A percentile compares a stretch with the other conserved stretches of the same genome.
phyloP scores from a whole-genome alignment of 345 rosid species.

The Aquilaria sinensis region DNA sequence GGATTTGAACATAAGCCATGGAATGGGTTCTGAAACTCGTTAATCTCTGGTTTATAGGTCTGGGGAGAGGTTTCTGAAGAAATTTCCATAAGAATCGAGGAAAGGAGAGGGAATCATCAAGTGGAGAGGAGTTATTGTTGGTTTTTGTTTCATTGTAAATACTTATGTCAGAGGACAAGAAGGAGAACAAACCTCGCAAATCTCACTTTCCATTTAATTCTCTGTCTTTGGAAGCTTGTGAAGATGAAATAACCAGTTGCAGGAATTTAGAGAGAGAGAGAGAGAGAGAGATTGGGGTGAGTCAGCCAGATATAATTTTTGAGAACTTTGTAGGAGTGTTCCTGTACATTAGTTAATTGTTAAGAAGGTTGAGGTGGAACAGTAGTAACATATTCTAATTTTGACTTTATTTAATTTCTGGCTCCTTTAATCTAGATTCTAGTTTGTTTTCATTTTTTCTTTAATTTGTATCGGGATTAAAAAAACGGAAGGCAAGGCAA shows the following conservation, averaged over 20 bases:
- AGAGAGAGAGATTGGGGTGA: constrained; percentile 34
- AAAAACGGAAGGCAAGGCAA: no score
- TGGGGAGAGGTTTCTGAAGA: constrained; percentile 21
- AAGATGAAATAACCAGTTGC: constrained; percentile 38
- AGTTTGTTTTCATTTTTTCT: no score
- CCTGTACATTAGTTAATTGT: constrained; percentile 19
- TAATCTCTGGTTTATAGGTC: constrained; percentile 19
- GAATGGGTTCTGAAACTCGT: constrained; percentile 15
- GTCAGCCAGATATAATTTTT: constrained; percentile 35
- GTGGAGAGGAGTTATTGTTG: constrained; percentile 31
- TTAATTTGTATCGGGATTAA: no score
- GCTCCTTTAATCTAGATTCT: no score
- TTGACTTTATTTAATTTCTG: constrained; percentile 33
- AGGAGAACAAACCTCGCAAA: constrained; percentile 42
- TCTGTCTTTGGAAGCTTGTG: constrained; percentile 86
- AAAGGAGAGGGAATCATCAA: constrained; percentile 41
- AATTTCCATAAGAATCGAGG: constrained; percentile 29
- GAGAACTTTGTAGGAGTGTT: constrained; percentile 15
- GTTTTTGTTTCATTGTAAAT: constrained; percentile 17
- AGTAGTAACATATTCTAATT: constrained; percentile 22
- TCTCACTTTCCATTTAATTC: constrained; percentile 83
- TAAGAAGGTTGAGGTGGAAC: constrained; percentile 22
- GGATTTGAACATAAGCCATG: constrained; percentile 35
- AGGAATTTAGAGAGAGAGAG: constrained; percentile 24
- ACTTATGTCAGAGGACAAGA: constrained; percentile 24